Base-by-base conservation (phyloP, 1,284 basidiomycete species). In the Xerocomus nothofagi region DNA sequence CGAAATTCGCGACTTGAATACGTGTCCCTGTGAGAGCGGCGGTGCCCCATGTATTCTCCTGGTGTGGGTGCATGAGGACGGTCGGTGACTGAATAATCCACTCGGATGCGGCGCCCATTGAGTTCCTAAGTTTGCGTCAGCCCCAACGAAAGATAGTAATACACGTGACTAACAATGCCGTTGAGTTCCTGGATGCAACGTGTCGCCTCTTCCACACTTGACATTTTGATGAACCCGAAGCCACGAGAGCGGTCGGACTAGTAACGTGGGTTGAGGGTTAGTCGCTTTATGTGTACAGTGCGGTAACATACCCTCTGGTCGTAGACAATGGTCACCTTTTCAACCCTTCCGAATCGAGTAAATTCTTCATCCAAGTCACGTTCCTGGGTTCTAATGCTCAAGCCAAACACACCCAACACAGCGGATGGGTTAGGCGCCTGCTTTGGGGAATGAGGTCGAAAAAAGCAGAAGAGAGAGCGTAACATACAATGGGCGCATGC, bases 301-400 rank as follows among this genome's bases (percentile, higher is more conserved):
- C 24, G 71, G 86, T 60, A 61, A 74, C 92, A 66, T 66, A 97
- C 94, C 65, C 95, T 78, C 70, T 98, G 94, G 72, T 99, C 96
- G 68, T 98, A 98, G n/a, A 99, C 97, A 59, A 99, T 94, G 44
- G 90, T 91, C 31, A 95, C 93, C 72, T 98, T 98, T 63, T 96
- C 92, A 44, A 98, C 95, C 24, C 85, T 81, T 20, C 94, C 95
- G 59, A 86, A 91, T 39, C 91, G 81, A 60, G 76, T 81, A 62
- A 99, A 99, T 70, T 98, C 94, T 57, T 96, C 89, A 61, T 98
- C 91, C 41, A 99, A 76, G 68, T 98, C 96, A 37, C 89, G 83
- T 69, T 99, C 97, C 51, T 86, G 82, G 3, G 96, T 98, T 51
- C 95, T 84, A 54, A 99, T 96, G 59, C 92, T 95, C 37, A 99